Evolutionary conservation across 805 yeast species (phyloP), one percentile per base, ranked within the genome.

Genomic region (Barnettozyma salicaria): DNA sequence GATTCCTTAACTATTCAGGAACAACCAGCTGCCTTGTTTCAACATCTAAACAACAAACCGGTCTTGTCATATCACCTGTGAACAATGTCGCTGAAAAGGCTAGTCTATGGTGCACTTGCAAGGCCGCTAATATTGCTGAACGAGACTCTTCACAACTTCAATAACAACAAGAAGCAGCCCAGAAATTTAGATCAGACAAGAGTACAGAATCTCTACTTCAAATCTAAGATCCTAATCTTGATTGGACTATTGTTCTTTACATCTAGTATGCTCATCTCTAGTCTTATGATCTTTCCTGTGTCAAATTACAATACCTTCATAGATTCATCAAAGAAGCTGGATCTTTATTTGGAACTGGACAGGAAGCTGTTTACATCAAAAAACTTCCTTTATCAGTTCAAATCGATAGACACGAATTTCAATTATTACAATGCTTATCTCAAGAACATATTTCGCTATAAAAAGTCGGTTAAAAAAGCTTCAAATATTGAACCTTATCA

Each of bases 191-290:
- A 32, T 9, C 34, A 32, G 10, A 27, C 39, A 5, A 32, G 23
- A 14, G 18, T 34, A 3, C 45, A 42, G 30, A 49, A 51, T 30
- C 19, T 40, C 11, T 42, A 46, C 29, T 42, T 51, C 36, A 52
- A 48, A 36, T 47, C 49, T 23, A 52, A 52, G 37, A 37, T 52
- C 11, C 9, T 51, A 30, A 37, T 51, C 3, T 30, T 51, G 11
- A 36, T 51, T 27, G 57, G 45, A 0, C 27, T 53, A 11, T 35
- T 52, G 5, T 42, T 51, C 21, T 30, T 53, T 5, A 36, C 45
- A 4, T 40, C 52, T 17, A 50, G 46, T 35, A n/a, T 50, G 3
- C 13, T 51, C 10, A 29, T 51, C 5, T 46, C 53, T 2, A 41
- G 42, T 4, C n/a, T 45, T 9, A 19, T 44, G 8, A 43, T 51